These are phyloP conservation scores for Papiliotrema flavescens DNA, from an alignment of 1,284 basidiomycete genomes.

Conservation along the genomic window DNA sequence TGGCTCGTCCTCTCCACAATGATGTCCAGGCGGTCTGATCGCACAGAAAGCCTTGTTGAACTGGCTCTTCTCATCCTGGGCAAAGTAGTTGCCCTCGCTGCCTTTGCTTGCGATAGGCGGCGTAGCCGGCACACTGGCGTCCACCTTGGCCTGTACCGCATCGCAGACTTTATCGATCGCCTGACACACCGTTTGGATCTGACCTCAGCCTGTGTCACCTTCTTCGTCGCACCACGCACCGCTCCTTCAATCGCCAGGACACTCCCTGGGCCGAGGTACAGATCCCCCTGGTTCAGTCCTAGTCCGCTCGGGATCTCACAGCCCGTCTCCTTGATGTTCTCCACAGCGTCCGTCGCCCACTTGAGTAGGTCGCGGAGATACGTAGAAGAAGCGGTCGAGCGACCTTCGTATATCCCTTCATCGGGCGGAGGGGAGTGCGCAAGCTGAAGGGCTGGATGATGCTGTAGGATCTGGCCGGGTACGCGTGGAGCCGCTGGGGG, in stretches of 20 bases:
- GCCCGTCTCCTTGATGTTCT: slow-evolving; percentile 61
- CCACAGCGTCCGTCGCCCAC: slow-evolving; percentile 64
- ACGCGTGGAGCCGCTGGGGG: slow-evolving; percentile 19
- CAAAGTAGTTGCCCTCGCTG: no score
- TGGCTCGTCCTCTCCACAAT: slow-evolving; percentile 81
- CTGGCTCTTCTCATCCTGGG: background rate
- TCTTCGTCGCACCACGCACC: slow-evolving; percentile 47
- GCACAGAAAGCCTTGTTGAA: slow-evolving; percentile 68
- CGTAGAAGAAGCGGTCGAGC: slow-evolving; percentile 13
- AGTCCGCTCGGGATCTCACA: slow-evolving; percentile 74
- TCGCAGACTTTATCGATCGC: slow-evolving; percentile 62
- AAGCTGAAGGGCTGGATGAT: slow-evolving; percentile 43
- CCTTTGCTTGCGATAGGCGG: slow-evolving; percentile 6
- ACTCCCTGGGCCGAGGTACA: slow-evolving; percentile 66
- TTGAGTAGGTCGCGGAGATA: slow-evolving; percentile 43
- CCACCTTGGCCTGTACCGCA: background rate
- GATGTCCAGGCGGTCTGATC: slow-evolving; percentile 84
- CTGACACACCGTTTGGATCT: slow-evolving; percentile 66
- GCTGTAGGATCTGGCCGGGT: slow-evolving; percentile 37
- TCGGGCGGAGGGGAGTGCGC: slow-evolving; percentile 39
- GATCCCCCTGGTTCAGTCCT: slow-evolving; percentile 65
- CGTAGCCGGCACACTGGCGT: slow-evolving; percentile 14
- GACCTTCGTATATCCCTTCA: slow-evolving; percentile 32
- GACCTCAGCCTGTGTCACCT: background rate
- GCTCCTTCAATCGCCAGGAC: slow-evolving; percentile 42